Evolutionary conservation across 2,329 filamentous ascomycete genomes (phyloP).

Genomic region (Colletotrichum sp.): DNA sequence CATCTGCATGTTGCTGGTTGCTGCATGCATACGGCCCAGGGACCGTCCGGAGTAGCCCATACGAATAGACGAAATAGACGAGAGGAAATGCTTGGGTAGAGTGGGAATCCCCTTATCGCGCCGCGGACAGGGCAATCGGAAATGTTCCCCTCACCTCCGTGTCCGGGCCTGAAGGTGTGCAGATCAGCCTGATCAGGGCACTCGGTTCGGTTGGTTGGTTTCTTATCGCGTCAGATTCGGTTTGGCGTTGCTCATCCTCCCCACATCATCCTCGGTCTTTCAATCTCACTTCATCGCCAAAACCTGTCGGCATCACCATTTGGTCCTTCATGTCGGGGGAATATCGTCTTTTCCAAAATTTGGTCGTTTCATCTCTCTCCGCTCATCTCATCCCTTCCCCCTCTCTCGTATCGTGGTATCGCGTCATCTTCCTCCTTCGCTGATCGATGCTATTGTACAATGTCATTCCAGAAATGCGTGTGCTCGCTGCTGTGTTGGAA

Average conservation of each 20-base stretch:
- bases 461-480: constrained; percentile 13
- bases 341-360: not conserved
- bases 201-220: constrained; percentile 14
- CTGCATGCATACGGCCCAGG: not conserved
- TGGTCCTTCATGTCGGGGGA: not conserved
- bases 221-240: constrained; percentile 4
- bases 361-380: not conserved
- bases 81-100: not conserved
- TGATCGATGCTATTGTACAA: constrained; percentile 14
- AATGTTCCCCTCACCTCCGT: not conserved
- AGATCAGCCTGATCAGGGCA: constrained; percentile 11
- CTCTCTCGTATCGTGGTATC: constrained; percentile 1
- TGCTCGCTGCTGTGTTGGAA: constrained; percentile 19
- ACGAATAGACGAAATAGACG: not conserved
- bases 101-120: constrained; percentile 13
- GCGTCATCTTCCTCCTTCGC: not conserved
- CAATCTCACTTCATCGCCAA: not conserved
- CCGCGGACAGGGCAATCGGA: not conserved
- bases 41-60: not conserved
- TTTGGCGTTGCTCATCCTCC: not conserved
- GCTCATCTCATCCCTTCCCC: not conserved
- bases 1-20: not conserved
- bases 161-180: not conserved
- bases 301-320: not conserved
- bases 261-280: constrained; percentile 2